Evolutionary conservation across 805 yeast genomes (phyloP).

Genomic region (Metschnikowia lochheadii): DNA sequence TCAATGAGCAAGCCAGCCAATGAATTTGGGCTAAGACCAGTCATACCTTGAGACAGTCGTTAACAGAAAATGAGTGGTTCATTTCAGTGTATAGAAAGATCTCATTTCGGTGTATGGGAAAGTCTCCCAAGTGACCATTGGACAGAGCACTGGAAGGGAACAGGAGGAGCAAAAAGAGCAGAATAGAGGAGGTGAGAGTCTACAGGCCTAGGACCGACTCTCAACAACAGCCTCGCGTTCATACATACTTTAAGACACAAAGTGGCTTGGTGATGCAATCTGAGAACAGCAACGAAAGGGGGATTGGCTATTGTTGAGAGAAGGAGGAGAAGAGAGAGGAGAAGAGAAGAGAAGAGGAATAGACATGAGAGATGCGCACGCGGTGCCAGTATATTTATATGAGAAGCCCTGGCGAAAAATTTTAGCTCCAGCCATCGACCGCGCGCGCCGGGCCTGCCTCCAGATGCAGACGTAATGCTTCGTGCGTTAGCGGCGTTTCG

Average conservation of each 20-base stretch:
- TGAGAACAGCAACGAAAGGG: conserved; percentile 19
- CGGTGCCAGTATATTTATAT: conserved; percentile 12
- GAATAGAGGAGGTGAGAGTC: neutral
- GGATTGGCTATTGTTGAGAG: conserved; percentile 30
- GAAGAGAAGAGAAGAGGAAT: conserved; percentile 6
- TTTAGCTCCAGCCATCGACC: conserved; percentile 5
- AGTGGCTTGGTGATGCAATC: conserved; percentile 14
- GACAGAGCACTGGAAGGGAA: neutral
- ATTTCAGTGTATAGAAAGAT: too few relatives aligned
- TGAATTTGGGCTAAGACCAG: too few relatives aligned
- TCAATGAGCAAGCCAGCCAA: neutral
- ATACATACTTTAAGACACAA: conserved; percentile 16
- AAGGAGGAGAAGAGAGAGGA: conserved; percentile 27
- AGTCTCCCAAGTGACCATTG: too few relatives aligned
- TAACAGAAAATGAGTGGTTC: too few relatives aligned
- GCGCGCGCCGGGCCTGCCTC: conserved; percentile 6
- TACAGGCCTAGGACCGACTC: conserved; percentile 7
- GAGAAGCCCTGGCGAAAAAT: conserved; percentile 6
- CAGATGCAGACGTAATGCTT: conserved; percentile 11
- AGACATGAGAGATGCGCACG: conserved; percentile 5
- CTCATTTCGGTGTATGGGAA: too few relatives aligned
- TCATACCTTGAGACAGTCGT: too few relatives aligned
- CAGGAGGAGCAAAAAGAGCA: neutral
- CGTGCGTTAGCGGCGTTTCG: conserved; percentile 9
- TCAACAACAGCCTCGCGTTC: conserved; percentile 15